phyloP scores from a whole-genome alignment of 2,329 filamentous ascomycete species.

The Colletotrichum sp. region DNA sequence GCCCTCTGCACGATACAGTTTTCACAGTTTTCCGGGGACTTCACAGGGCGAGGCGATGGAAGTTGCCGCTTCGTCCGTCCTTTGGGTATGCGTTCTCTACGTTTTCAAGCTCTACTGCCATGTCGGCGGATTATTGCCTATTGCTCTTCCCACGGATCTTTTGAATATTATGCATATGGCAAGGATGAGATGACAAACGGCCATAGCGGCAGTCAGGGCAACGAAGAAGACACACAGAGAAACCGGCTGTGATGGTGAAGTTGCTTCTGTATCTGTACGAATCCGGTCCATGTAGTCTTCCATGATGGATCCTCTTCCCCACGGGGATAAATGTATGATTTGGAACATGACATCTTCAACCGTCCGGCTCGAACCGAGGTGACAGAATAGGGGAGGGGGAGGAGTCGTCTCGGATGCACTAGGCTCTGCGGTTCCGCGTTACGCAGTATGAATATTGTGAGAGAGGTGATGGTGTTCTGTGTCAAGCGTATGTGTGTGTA shows the following conservation, averaged over 20 bases:
- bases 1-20: neutral
- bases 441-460: neutral
- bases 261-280: neutral
- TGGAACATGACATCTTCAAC: neutral
- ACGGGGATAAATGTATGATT: neutral
- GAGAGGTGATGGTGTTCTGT: neutral
- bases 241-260: neutral
- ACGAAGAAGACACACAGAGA: neutral
- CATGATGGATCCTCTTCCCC: neutral
- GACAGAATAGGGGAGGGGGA: neutral
- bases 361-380: neutral
- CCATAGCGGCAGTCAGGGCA: neutral
- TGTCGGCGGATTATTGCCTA: neutral
- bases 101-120: neutral
- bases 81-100: neutral
- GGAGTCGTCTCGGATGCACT: neutral
- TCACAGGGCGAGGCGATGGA: neutral
- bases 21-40: neutral
- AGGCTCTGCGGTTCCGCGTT: neutral
- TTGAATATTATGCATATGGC: neutral
- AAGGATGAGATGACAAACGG: neutral
- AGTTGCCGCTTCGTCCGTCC: neutral
- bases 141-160: neutral
- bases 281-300: neutral
- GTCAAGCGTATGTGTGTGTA: neutral